These are phyloP conservation scores for Talaromyces liani DNA, from an alignment of 495 filamentous ascomycete species.

Conservation along the genomic window DNA sequence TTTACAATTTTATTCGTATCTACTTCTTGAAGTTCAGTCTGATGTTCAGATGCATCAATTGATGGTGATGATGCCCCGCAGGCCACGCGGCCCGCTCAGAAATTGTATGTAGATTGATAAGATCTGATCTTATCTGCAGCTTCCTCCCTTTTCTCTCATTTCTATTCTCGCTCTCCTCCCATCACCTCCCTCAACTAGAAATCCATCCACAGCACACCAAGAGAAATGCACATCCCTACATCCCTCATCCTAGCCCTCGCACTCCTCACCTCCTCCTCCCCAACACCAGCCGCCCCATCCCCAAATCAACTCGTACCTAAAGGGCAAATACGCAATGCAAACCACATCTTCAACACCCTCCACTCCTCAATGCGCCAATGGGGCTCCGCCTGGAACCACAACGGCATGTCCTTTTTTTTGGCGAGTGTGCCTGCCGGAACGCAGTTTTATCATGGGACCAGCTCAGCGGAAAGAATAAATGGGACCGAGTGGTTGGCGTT, in stretches of 20 bases:
- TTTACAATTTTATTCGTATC: background rate
- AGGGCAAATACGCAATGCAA: slow-evolving; percentile 30
- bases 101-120: background rate
- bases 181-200: background rate
- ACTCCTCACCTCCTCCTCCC: background rate
- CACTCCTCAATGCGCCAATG: slow-evolving; percentile 64
- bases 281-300: background rate
- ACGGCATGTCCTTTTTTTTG: slow-evolving; percentile 59
- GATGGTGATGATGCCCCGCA: background rate
- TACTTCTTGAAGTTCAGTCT: too few species aligned
- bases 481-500: slow-evolving; percentile 63
- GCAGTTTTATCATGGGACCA: slow-evolving; percentile 55
- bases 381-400: slow-evolving; percentile 61
- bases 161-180: background rate
- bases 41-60: too few species aligned
- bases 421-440: slow-evolving; percentile 50
- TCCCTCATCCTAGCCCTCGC: background rate
- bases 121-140: background rate
- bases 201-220: background rate
- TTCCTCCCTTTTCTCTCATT: background rate
- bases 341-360: slow-evolving; percentile 59
- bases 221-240: background rate
- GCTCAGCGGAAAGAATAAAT: slow-evolving; percentile 25
- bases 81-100: background rate
- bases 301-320: background rate